These are phyloP conservation scores for Trichothecium sympodiale DNA, from an alignment of 2,329 filamentous ascomycete species.

Conservation along the genomic window DNA sequence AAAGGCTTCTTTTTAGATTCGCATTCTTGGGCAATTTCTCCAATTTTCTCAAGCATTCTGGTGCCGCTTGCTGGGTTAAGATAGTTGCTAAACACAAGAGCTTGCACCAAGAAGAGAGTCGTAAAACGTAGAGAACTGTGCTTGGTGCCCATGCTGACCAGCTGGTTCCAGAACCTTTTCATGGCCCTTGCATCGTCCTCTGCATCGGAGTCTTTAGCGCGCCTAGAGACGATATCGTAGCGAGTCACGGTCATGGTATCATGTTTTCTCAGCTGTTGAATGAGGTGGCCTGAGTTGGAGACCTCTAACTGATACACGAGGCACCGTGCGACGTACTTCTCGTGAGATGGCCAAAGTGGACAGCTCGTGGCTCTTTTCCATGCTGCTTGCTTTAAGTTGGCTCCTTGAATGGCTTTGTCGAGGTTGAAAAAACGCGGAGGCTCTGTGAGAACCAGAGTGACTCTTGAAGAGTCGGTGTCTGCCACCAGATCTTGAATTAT, in stretches of 20 bases:
- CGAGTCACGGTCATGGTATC: constrained; percentile 14
- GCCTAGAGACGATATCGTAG: constrained; percentile 7
- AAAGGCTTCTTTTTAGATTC: constrained; percentile 12
- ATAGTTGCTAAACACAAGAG: constrained; percentile 51
- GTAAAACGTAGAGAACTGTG: constrained; percentile 31
- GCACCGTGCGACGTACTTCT: constrained; percentile 25
- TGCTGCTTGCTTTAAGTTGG: background rate
- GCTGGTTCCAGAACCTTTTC: constrained; percentile 1
- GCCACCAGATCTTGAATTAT: constrained; percentile 33
- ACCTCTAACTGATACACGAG: constrained; percentile 31
- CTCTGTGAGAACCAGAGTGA: constrained; percentile 38
- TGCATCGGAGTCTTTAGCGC: too few relatives aligned
- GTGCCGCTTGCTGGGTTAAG: constrained; percentile 43
- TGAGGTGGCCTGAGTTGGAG: constrained; percentile 14
- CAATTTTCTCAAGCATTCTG: constrained; percentile 32
- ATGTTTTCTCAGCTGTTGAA: constrained; percentile 8
- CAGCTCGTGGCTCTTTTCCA: constrained; percentile 20
- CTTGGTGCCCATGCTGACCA: constrained; percentile 9
- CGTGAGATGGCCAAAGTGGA: constrained; percentile 15
- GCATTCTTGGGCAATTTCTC: constrained; percentile 14
- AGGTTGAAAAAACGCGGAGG: constrained; percentile 37
- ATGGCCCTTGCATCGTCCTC: background rate
- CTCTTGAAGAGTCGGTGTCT: background rate
- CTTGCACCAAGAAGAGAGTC: constrained; percentile 51
- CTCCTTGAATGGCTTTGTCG: constrained; percentile 1